phyloP scores from a whole-genome alignment of 192 early-diverging fungal genomes.

The Coemansia sp. region DNA sequence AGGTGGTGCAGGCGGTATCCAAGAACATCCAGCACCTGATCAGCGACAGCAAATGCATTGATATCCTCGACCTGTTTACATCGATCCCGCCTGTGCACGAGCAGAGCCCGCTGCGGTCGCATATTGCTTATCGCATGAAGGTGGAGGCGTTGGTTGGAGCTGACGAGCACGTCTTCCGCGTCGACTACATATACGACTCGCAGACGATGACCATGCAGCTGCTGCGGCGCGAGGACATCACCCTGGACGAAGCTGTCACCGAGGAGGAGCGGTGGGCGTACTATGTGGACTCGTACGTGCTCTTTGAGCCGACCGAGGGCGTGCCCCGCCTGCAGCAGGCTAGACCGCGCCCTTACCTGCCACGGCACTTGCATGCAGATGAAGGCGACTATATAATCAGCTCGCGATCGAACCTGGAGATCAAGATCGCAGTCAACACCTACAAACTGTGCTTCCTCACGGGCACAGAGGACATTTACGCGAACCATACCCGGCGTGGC shows the following conservation, averaged over 20 bases:
- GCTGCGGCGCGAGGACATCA: conserved; percentile 84
- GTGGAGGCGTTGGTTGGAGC: conserved; percentile 66
- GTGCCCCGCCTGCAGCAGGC: conserved; percentile 59
- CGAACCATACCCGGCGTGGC: conserved; percentile 52
- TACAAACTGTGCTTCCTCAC: conserved; percentile 98
- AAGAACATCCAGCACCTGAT: conserved; percentile 77
- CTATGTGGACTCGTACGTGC: conserved; percentile 93
- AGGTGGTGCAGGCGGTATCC: conserved; percentile 72
- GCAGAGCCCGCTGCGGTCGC: conserved; percentile 60
- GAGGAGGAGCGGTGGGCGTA: conserved; percentile 93
- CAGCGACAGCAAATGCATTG: conserved; percentile 62
- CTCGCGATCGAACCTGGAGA: conserved; percentile 78
- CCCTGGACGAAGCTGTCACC: conserved; percentile 73
- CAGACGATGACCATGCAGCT: conserved; percentile 81
- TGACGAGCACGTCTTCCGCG: conserved; percentile 77
- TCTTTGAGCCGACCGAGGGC: conserved; percentile 79
- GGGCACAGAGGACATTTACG: conserved; percentile 88
- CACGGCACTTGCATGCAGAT: conserved; percentile 54
- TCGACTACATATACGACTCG: conserved; percentile 69
- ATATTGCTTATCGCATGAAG: conserved; percentile 71
- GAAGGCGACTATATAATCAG: conserved; percentile 60
- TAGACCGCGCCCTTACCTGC: conserved; percentile 67
- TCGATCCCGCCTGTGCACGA: conserved; percentile 48
- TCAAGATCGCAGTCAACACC: conserved; percentile 96
- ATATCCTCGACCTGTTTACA: conserved; percentile 67